These are phyloP conservation scores for Zasmidium cellare DNA, from an alignment of 2,329 filamentous ascomycete species.

Conservation along the genomic window DNA sequence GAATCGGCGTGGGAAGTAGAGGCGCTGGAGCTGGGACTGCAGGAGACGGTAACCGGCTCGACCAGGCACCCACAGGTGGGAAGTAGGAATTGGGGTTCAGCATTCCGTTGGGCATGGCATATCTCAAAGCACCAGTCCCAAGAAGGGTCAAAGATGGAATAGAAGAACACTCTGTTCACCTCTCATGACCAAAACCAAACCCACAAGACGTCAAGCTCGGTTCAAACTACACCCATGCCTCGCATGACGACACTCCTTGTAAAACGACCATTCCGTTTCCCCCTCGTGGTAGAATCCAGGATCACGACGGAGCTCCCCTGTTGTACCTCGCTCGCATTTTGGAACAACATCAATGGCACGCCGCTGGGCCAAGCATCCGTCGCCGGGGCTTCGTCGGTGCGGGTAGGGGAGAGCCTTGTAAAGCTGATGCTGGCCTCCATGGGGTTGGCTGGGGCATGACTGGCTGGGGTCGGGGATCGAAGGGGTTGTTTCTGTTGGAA, in stretches of 20 bases:
- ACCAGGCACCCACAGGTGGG: not conserved
- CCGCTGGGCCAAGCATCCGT: not conserved
- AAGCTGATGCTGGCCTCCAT: not conserved
- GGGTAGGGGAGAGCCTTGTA: not conserved
- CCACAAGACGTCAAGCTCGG: not conserved
- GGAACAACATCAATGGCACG: not conserved
- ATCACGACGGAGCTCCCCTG: not conserved
- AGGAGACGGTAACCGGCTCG: not conserved
- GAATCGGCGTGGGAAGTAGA: not conserved
- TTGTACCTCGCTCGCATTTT: not conserved
- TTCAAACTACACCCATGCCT: not conserved
- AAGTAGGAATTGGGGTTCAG: not conserved
- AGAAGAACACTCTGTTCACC: no score
- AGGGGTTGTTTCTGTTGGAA: no score
- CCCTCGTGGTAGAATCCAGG: not conserved
- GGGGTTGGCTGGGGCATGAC: not conserved
- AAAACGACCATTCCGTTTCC: no score
- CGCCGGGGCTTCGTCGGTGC: not conserved
- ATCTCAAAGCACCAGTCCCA: not conserved
- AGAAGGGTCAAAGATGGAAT: no score
- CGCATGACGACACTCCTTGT: not conserved
- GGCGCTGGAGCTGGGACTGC: not conserved
- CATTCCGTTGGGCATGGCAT: not conserved
- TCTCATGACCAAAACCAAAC: not conserved
- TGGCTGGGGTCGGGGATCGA: not conserved